These are phyloP conservation scores for Cercospora sp. DNA, from an alignment of 2,329 filamentous ascomycete genomes.

Conservation along the genomic window DNA sequence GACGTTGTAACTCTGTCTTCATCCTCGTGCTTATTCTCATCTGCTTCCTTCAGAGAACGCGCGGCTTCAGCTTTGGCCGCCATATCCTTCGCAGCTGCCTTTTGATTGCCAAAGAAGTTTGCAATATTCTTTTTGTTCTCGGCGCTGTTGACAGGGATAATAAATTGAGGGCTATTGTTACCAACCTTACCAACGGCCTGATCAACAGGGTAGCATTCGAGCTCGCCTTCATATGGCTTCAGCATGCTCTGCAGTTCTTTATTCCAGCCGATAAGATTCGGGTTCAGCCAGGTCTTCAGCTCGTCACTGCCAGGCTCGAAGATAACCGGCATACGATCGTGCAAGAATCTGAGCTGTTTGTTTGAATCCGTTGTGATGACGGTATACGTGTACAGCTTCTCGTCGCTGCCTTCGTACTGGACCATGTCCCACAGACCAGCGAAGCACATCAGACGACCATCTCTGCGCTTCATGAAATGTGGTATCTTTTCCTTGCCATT, in stretches of 20 bases:
- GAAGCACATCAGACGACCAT: conserved; percentile 82
- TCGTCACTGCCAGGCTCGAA: conserved; percentile 72
- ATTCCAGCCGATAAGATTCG: conserved; percentile 69
- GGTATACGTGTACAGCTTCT: conserved; percentile 83
- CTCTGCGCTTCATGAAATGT: conserved; percentile 77
- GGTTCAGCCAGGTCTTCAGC: conserved; percentile 77
- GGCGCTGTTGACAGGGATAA: conserved; percentile 77
- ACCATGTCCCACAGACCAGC: conserved; percentile 92
- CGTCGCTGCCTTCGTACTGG: conserved; percentile 68
- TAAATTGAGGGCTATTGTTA: conserved; percentile 80
- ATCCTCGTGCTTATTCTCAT: conserved; percentile 43
- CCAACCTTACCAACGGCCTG: conserved; percentile 93
- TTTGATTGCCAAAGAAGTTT: conserved; percentile 77
- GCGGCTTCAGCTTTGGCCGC: conserved; percentile 39
- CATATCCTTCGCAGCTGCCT: conserved; percentile 40
- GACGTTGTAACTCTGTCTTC: conserved; percentile 45
- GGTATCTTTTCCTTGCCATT: conserved; percentile 77
- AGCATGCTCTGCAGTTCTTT: conserved; percentile 74
- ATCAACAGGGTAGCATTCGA: conserved; percentile 82
- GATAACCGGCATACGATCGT: conserved; percentile 95
- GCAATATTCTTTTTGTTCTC: conserved; percentile 92
- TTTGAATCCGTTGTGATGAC: conserved; percentile 91
- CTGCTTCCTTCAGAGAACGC: conserved; percentile 35
- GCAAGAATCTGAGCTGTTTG: conserved; percentile 77
- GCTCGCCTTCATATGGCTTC: conserved; percentile 73